Conservation (phyloP, 768 basidiomycete species). For the Leccinum arenicola region DNA sequence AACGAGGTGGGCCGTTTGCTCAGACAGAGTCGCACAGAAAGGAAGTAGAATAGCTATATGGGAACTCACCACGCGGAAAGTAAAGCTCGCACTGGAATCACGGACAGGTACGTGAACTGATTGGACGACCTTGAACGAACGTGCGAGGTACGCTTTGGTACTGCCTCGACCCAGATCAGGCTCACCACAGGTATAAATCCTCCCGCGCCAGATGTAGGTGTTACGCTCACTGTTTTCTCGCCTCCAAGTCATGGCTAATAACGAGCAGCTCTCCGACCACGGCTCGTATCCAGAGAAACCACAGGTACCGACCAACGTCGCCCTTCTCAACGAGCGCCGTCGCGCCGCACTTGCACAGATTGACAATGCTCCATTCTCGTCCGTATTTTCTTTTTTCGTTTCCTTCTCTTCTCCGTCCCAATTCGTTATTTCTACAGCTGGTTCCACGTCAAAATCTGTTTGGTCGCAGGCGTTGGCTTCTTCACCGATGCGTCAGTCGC, state of each 20-base stretch:
- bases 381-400: constrained; percentile 28
- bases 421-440: constrained; percentile 41
- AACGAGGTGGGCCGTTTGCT: too few relatives aligned
- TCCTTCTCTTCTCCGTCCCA: not conserved
- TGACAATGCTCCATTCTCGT: constrained; percentile 86
- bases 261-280: constrained; percentile 28
- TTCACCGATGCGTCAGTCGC: constrained; percentile 75
- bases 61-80: not conserved
- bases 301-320: constrained; percentile 23
- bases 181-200: constrained; percentile 11
- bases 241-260: constrained; percentile 20
- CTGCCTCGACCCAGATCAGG: not conserved
- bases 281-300: constrained; percentile 30
- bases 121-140: constrained; percentile 19
- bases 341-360: constrained; percentile 81
- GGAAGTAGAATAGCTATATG: not conserved
- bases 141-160: constrained; percentile 26
- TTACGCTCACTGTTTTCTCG: not conserved
- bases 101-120: constrained; percentile 4
- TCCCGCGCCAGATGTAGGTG: not conserved
- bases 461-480: constrained; percentile 80
- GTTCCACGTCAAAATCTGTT: constrained; percentile 80
- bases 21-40: not conserved
- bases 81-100: not conserved
- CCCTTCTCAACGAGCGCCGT: constrained; percentile 64